These are phyloP conservation scores for Fusarium verticillioides DNA, from an alignment of 2,329 filamentous ascomycete genomes.

Conservation along the genomic window DNA sequence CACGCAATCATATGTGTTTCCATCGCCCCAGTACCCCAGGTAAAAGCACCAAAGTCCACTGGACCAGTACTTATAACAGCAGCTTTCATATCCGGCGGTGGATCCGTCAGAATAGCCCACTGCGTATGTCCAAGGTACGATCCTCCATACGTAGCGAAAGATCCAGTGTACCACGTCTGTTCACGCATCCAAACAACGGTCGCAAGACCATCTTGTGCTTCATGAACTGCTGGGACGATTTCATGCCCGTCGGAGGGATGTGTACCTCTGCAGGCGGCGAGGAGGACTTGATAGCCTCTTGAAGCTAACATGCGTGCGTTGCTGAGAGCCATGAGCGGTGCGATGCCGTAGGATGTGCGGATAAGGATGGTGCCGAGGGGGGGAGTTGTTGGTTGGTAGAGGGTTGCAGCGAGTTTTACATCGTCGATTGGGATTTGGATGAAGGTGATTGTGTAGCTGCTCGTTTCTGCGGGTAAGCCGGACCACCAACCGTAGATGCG, in stretches of 20 bases:
- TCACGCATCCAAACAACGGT: neutral
- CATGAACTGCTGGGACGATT: fast-evolving
- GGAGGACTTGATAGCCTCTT: neutral
- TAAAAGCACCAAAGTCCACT: neutral
- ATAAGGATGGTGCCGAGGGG: neutral
- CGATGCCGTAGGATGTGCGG: neutral
- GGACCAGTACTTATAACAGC: neutral
- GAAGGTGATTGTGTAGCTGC: neutral
- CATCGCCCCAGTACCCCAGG: neutral
- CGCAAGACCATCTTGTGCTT: neutral
- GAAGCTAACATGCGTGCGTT: neutral
- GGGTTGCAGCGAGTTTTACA: neutral
- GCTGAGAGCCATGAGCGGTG: neutral
- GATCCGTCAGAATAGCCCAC: neutral
- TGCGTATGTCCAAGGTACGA: neutral
- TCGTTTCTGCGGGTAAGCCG: neutral
- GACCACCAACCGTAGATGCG: neutral
- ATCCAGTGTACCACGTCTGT: neutral
- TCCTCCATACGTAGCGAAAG: neutral
- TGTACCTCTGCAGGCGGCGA: neutral
- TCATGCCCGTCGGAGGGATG: neutral
- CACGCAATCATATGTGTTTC: neutral
- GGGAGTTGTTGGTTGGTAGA: neutral
- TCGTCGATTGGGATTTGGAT: neutral
- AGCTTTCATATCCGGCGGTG: neutral